A percentile compares a stretch with the other conserved stretches of the same genome.
Evolutionary conservation across 2,329 filamentous ascomycete genomes (phyloP).

Genomic region (Aspergillus sp.): DNA sequence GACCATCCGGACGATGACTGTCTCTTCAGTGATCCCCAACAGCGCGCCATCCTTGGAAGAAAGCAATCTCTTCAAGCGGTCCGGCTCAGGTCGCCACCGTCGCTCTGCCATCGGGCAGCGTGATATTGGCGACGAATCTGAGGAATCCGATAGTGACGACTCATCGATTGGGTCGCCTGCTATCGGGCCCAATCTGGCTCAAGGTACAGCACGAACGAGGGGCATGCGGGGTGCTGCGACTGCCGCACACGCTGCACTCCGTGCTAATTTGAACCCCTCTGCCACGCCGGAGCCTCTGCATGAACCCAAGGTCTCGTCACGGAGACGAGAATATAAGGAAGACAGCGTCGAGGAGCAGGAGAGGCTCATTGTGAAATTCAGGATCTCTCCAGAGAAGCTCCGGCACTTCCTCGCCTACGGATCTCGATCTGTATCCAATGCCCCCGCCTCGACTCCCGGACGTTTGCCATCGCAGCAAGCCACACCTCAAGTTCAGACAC

Average conservation of each 20-base stretch:
- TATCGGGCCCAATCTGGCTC: constrained; percentile 55
- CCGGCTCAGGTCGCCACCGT: constrained; percentile 54
- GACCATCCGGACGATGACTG: constrained; percentile 83
- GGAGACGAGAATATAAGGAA: constrained; percentile 62
- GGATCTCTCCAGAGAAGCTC: constrained; percentile 63
- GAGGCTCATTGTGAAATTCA: constrained; percentile 66
- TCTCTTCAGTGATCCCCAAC: constrained; percentile 86
- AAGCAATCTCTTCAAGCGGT: constrained; percentile 76
- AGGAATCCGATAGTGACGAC: constrained; percentile 87
- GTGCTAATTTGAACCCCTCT: constrained; percentile 64
- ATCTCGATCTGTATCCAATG: constrained; percentile 14
- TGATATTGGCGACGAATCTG: constrained; percentile 64
- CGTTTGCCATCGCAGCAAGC: constrained; percentile 39
- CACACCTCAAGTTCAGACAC: constrained; percentile 43
- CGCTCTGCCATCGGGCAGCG: constrained; percentile 49
- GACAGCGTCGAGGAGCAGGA: constrained; percentile 65
- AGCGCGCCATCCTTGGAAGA: constrained; percentile 73
- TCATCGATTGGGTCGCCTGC: constrained; percentile 80
- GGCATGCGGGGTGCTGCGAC: constrained; percentile 83
- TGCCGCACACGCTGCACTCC: constrained; percentile 78
- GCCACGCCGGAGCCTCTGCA: constrained; percentile 75
- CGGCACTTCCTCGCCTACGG: constrained; percentile 53
- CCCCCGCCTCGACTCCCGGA: constrained; percentile 37
- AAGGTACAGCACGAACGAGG: constrained; percentile 74
- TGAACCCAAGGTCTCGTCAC: constrained; percentile 61